Conservation (phyloP, 2,329 filamentous ascomycete species). For the Penicillium freii region DNA sequence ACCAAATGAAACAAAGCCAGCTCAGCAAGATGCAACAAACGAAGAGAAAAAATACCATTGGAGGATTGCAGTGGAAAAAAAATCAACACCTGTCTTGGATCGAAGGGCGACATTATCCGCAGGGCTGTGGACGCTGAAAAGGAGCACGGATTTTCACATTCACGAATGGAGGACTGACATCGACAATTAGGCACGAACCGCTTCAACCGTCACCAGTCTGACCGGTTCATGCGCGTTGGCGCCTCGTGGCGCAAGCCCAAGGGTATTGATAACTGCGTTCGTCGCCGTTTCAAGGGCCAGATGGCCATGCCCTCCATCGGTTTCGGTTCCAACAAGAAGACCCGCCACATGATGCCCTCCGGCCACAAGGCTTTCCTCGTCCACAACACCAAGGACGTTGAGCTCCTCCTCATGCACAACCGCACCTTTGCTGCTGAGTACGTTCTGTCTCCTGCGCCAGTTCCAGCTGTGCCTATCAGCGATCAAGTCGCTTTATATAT, state of each 20-base stretch:
- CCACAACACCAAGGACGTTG: slow-evolving; percentile 92
- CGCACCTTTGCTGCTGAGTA: slow-evolving; percentile 98
- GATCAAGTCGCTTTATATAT: not conserved
- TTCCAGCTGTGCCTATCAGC: not conserved
- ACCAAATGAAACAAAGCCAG: slow-evolving; percentile 7
- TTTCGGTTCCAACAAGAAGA: slow-evolving; percentile 99
- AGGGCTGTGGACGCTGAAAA: slow-evolving; percentile 3
- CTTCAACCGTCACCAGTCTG: slow-evolving; percentile 97
- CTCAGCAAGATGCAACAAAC: not conserved
- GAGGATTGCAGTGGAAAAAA: not conserved
- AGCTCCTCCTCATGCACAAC: slow-evolving; percentile 99
- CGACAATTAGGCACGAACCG: slow-evolving; percentile 72
- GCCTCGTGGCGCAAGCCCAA: slow-evolving; percentile 98
- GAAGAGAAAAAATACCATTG: not conserved
- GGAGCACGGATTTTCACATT: not conserved
- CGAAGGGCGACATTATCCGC: slow-evolving; percentile 8
- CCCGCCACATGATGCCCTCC: slow-evolving; percentile 96
- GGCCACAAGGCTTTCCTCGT: slow-evolving; percentile 99
- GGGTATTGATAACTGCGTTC: slow-evolving; percentile 99
- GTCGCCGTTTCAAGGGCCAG: slow-evolving; percentile 94
- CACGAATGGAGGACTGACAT: slow-evolving; percentile 43
- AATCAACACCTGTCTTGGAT: not conserved
- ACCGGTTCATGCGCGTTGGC: slow-evolving; percentile 90
- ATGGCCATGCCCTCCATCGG: slow-evolving; percentile 98
- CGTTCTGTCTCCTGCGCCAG: slow-evolving; percentile 40